Evolutionary conservation across 148 eudicot genomes (phyloP).

Genomic region (Fallopia convolvulus): DNA sequence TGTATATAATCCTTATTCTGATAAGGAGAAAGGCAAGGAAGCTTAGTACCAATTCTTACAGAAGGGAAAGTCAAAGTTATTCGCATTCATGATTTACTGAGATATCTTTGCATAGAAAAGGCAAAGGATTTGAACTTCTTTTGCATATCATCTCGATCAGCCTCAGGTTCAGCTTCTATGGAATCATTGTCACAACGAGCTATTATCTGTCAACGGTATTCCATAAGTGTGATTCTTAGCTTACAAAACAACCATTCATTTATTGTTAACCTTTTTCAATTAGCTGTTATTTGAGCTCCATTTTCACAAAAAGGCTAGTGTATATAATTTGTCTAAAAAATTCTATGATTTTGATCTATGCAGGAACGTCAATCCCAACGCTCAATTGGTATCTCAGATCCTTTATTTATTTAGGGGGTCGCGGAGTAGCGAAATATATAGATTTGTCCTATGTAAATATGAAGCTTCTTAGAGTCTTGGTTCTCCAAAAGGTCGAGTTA

Average conservation of each 20-base stretch:
- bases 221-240: not conserved
- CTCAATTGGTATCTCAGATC: not conserved
- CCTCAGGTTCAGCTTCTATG: not conserved
- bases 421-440: not conserved
- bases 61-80: not conserved
- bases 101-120: conserved; percentile 5
- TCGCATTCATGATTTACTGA: not conserved
- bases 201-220: not conserved
- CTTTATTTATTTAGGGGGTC: not conserved
- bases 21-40: too few species aligned
- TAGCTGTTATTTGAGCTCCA: too few species aligned
- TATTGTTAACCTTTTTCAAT: too few species aligned
- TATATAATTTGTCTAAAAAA: not conserved
- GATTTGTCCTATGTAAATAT: not conserved
- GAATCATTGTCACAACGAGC: not conserved
- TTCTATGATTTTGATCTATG: not conserved
- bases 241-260: not conserved
- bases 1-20: too few species aligned
- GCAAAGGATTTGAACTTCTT: not conserved
- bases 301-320: too few species aligned
- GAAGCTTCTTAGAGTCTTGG: not conserved
- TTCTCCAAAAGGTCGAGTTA: conserved; percentile 1
- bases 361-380: not conserved
- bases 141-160: not conserved
- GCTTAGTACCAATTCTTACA: too few species aligned